Base-by-base conservation (phyloP, 2,329 filamentous ascomycete species). In the Aspergillus versicolor region DNA sequence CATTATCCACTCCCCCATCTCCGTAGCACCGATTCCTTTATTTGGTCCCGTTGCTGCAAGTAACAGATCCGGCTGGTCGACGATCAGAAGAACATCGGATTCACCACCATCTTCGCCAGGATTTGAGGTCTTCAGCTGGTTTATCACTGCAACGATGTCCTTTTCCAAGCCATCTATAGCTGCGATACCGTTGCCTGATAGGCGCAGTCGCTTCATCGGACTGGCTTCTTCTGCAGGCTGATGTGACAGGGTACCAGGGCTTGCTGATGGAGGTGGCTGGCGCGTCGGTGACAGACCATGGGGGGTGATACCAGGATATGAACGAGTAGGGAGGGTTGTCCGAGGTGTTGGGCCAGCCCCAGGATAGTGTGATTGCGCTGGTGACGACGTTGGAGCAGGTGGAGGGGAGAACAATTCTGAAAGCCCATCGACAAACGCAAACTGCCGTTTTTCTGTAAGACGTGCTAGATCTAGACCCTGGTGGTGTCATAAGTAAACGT, bases 341-440 rank as follows among this genome's bases (percentile, higher is more conserved):
- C 64, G 63, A 32, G 65, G 43, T 41, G 63, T 54, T 17, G 56
- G 48, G 32, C 44, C 15, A 24, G 61, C 19, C 17, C 63, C 59
- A 37, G 62, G 57, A 64, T 52, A 44, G 17, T 54, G 56, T 8
- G 44, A 44, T 38, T 58, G 24, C 21, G 61, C 47, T 8, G 62
- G 24, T 41, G 59, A 57, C n/a, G 63, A 42, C n/a, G 62, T 15
- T 22, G 49, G 45, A 53, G 61, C 34, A 24, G 58, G 30, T n/a
- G 65, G 61, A 11, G 61, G 34, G 58, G 57, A 66, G 63, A 84
- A 88, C 24, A 90, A 69, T 24, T 79, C 79, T 19, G 81, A 83
- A 57, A 94, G 76, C 19, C 90, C 90, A 73, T 96, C 91, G 32
- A 96, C 81, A 64, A 91, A 93, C 43, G 79, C 76, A 65, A 96